Evolutionary conservation across 768 basidiomycete species (phyloP), one percentile per base, ranked within the genome.

Genomic region (Pulveroboletus ravenelii): DNA sequence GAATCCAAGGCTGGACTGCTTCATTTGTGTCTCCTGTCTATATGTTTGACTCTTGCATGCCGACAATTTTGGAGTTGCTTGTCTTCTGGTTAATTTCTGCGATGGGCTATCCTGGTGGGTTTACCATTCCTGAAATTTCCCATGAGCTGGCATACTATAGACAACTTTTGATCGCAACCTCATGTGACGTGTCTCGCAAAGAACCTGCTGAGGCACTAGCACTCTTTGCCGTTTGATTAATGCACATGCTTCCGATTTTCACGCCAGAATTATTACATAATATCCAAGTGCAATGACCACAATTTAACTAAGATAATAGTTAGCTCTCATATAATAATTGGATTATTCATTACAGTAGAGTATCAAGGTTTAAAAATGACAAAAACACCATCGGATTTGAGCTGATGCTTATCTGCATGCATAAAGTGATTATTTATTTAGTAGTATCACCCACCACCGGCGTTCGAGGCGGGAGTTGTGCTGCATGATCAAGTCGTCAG

Each of bases 1-100:
- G 45, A 29, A 40, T 32, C 17, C 54, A 47, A 84, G 82, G 78
- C 18, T 77, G 79, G 75, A 78, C 74, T 2, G 64, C 72, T 29
- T 80, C 74, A 4, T 82, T 77, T 47, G 74, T 80, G 15, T 75
- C 78, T 3, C 65, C 69, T 30, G 68, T 79, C 23, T 78, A 75
- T 57, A 51, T 62, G 13, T 73, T 67, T 53, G 66, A 78, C 56
- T 57, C 67, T 20, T 52, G 57, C 41, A 62, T 61, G 13, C 81
- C 80, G n/a, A 74, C 78, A 12, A 68, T 83, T 41, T 56, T 78
- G 47, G 78, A 82, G 62, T 66, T 70, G 51, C 62, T 84, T 20
- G 62, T 72, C 8, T 83, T 74, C 62, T 85, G 82, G 82, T 61
- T 80, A 43, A 71, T 71, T 34, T 81, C 81, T 45, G 75, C 79